Conservation (phyloP, 2,329 filamentous ascomycete species). For the Aspergillus aculeatinus region DNA sequence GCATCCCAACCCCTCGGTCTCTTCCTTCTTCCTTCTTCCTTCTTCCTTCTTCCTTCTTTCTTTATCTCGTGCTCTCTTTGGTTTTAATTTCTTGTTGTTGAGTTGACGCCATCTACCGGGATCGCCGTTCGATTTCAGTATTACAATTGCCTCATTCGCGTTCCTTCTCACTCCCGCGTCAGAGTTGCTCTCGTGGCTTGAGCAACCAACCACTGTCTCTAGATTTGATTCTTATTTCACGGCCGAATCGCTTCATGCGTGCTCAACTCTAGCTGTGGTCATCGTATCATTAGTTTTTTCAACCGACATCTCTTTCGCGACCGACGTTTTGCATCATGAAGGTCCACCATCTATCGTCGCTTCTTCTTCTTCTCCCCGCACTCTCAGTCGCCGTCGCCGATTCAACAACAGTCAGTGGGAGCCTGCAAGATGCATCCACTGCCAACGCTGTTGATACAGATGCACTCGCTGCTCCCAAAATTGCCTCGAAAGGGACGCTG, state of each 20-base stretch:
- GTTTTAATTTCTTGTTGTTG: background rate
- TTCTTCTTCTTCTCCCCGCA: constrained; percentile 38
- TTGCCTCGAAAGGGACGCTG: constrained; percentile 59
- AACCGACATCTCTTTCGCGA: background rate
- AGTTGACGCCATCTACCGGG: background rate
- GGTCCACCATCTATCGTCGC: constrained; percentile 23
- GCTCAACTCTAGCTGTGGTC: constrained; percentile 1
- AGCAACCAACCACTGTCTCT: constrained; percentile 10
- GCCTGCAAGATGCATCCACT: constrained; percentile 11
- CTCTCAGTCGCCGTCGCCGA: constrained; percentile 29
- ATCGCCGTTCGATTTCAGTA: background rate
- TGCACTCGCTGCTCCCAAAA: constrained; percentile 19
- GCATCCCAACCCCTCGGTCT: constrained; percentile 9
- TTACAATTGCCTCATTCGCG: constrained; percentile 1
- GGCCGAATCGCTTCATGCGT: constrained; percentile 1
- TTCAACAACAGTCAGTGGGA: constrained; percentile 16
- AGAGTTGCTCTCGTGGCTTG: constrained; percentile 15
- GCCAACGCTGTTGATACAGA: constrained; percentile 20
- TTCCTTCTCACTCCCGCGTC: background rate
- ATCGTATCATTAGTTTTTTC: background rate
- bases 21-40: constrained; percentile 2
- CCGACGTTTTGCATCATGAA: background rate
- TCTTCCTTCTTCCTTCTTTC: background rate
- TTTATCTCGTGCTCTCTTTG: background rate
- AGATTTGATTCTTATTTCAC: background rate